Evolutionary conservation across 305 asterid species (phyloP).

Genomic region (Caryopteris hybrid): DNA sequence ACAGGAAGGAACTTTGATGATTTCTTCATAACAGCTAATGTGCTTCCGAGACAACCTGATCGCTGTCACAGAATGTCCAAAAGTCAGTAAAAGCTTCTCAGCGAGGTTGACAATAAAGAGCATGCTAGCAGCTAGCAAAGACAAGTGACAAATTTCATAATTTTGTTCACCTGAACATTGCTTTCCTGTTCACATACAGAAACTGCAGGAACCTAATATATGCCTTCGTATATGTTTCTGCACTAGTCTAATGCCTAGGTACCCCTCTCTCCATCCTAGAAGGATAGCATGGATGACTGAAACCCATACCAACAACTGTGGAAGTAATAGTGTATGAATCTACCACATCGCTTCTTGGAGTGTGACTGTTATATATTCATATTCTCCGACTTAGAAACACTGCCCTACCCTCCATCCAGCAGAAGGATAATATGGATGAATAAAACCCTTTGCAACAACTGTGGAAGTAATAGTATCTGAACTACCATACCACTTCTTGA

Average conservation of each 20-base stretch:
- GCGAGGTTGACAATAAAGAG: not conserved
- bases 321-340: not conserved
- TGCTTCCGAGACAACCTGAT: constrained; percentile 94
- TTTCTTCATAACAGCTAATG: constrained; percentile 96
- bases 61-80: constrained; percentile 50
- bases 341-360: not conserved
- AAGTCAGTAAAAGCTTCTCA: constrained; percentile 10
- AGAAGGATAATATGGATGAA: not conserved
- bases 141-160: not conserved
- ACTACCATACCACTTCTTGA: not conserved
- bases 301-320: not conserved
- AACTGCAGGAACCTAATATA: not conserved
- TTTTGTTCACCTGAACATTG: not conserved
- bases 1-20: constrained; percentile 87
- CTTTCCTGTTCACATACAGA: not conserved
- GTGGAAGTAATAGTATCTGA: not conserved
- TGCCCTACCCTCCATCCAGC: not conserved
- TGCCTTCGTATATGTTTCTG: not conserved
- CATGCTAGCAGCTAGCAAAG: not conserved
- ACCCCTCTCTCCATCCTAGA: not conserved
- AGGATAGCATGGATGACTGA: not conserved
- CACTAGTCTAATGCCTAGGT: not conserved
- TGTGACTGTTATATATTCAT: no score
- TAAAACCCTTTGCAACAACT: not conserved
- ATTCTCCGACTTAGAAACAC: no score